A percentile compares a stretch with the other conserved stretches of the same genome.
Conservation (phyloP, 2,329 filamentous ascomycete species). For the Alternaria incomplexa region DNA sequence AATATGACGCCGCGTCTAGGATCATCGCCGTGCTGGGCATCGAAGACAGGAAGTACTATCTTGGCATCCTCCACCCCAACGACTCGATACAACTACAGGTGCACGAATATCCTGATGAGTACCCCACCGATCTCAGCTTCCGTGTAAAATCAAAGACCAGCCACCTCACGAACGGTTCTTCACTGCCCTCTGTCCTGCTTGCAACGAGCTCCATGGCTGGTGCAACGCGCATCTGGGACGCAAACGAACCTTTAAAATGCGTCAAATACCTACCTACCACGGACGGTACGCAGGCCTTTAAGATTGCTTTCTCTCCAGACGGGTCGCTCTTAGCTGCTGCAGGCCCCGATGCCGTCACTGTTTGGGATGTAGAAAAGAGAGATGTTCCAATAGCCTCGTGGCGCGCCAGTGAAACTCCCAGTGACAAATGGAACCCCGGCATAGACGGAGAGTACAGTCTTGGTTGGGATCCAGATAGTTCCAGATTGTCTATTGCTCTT, state of each 20-base stretch:
- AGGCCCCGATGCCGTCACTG: conserved; percentile 51
- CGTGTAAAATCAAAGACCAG: conserved; percentile 31
- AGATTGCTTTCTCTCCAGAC: conserved; percentile 54
- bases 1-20: conserved; percentile 49
- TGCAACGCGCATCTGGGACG: conserved; percentile 50
- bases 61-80: conserved; percentile 46
- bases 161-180: conserved; percentile 23
- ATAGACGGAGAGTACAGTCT: conserved; percentile 45
- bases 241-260: conserved; percentile 43
- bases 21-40: conserved; percentile 47
- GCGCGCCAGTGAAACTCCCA: conserved; percentile 36
- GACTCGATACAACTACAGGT: conserved; percentile 41
- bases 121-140: conserved; percentile 52
- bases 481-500: conserved; percentile 45
- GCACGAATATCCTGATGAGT: conserved; percentile 42
- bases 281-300: conserved; percentile 46
- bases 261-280: conserved; percentile 37
- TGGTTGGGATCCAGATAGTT: conserved; percentile 49
- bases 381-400: conserved; percentile 45
- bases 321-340: conserved; percentile 53
- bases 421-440: conserved; percentile 39
- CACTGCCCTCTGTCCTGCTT: conserved; percentile 39
- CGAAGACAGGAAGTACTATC: conserved; percentile 30
- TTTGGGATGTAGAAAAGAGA: conserved; percentile 51
- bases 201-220: conserved; percentile 52